phyloP scores from a whole-genome alignment of 495 filamentous ascomycete species.

The Tuber aestivum region DNA sequence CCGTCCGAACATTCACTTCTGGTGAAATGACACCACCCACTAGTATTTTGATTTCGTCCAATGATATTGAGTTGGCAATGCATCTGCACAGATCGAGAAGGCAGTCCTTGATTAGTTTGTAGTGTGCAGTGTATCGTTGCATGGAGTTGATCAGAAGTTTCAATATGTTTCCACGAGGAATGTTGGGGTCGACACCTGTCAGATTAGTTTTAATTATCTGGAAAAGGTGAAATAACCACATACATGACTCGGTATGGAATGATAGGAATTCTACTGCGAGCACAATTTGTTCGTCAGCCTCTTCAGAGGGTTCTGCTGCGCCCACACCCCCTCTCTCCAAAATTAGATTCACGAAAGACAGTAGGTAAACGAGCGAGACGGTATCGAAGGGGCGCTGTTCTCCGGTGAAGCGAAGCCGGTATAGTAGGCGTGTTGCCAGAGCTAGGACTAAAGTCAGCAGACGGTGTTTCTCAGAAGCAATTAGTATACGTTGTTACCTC shows the following conservation, averaged over 20 bases:
- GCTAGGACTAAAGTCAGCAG: constrained; percentile 46
- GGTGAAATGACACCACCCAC: constrained; percentile 68
- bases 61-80: constrained; percentile 66
- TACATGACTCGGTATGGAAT: constrained; percentile 72
- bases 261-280: constrained; percentile 85
- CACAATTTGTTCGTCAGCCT: constrained; percentile 78
- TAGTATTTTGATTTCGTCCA: constrained; percentile 63
- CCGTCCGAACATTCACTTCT: constrained; percentile 71
- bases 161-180: constrained; percentile 71
- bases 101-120: constrained; percentile 88
- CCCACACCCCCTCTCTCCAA: constrained; percentile 74
- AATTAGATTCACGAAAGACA: constrained; percentile 72
- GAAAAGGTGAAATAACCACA: constrained; percentile 22
- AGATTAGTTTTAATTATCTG: constrained; percentile 23
- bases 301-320: constrained; percentile 56
- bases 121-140: constrained; percentile 85
- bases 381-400: constrained; percentile 88
- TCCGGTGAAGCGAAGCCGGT: constrained; percentile 79
- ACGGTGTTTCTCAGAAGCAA: not conserved
- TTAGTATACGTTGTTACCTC: constrained; percentile 44
- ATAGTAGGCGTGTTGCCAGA: constrained; percentile 80
- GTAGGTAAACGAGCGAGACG: constrained; percentile 75
- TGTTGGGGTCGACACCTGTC: constrained; percentile 56
- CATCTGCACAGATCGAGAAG: constrained; percentile 74
- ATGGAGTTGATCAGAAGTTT: constrained; percentile 66